A percentile compares a stretch with the other conserved stretches of the same genome.
These are phyloP conservation scores for Bryum argenteum DNA, from an alignment of 225 moss, liverwort and hornwort species.

Conservation along the genomic window DNA sequence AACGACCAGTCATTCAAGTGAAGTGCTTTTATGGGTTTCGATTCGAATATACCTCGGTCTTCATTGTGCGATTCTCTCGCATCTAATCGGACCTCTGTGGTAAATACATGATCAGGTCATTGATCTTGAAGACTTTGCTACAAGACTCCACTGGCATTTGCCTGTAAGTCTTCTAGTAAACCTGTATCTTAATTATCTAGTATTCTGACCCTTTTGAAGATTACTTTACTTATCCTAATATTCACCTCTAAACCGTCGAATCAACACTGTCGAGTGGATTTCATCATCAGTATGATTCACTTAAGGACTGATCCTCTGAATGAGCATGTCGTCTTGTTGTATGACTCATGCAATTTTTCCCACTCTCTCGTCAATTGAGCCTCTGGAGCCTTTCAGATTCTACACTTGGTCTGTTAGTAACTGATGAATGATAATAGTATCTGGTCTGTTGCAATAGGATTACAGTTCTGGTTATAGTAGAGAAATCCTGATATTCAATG, in stretches of 20 bases:
- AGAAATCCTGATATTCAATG: constrained; percentile 4
- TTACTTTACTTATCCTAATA: constrained; percentile 13
- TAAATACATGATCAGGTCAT: constrained; percentile 56
- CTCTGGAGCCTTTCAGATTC: constrained; percentile 2
- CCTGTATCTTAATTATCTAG: constrained; percentile 26
- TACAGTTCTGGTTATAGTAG: background rate
- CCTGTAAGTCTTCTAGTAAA: constrained; percentile 62
- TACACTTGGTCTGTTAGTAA: constrained; percentile 7
- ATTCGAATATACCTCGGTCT: constrained; percentile 9
- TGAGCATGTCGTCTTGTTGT: constrained; percentile 9
- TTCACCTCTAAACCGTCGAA: background rate
- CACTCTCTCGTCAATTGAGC: constrained; percentile 17
- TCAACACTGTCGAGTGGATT: constrained; percentile 2
- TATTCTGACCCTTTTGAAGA: constrained; percentile 15
- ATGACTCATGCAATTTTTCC: constrained; percentile 14
- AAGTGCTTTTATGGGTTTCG: constrained; percentile 18
- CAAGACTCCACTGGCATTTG: constrained; percentile 61
- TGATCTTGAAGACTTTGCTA: constrained; percentile 53
- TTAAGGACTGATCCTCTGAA: constrained; percentile 7
- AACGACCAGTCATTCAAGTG: constrained; percentile 4
- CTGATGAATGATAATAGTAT: constrained; percentile 19
- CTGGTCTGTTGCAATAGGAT: constrained; percentile 5
- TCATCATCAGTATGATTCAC: constrained; percentile 1
- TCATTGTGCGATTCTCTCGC: constrained; percentile 18
- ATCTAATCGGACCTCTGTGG: constrained; percentile 42